These are phyloP conservation scores for Erysimum cheiri DNA, from an alignment of 441 rosid genomes.

Conservation along the genomic window DNA sequence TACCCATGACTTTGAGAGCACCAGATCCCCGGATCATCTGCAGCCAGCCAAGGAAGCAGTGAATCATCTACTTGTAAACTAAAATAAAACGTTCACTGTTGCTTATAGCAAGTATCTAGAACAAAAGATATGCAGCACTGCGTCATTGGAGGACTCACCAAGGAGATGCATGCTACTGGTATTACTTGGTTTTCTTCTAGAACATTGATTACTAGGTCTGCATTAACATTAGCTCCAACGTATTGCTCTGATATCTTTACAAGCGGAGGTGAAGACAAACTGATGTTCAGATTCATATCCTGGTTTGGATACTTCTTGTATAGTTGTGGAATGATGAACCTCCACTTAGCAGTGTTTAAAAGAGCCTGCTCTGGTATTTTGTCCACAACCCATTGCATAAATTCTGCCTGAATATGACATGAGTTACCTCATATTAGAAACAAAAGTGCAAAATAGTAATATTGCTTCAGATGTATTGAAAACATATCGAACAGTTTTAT, in stretches of 20 bases:
- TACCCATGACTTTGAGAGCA: slow-evolving; percentile 66
- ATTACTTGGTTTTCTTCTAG: slow-evolving; percentile 64
- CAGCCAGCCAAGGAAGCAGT: slow-evolving; percentile 3
- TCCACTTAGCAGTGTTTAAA: slow-evolving; percentile 89
- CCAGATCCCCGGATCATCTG: slow-evolving; percentile 78
- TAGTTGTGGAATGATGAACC: slow-evolving; percentile 83
- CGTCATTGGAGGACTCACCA: slow-evolving; percentile 59
- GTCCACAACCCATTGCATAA: slow-evolving; percentile 90
- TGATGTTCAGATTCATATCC: slow-evolving; percentile 78
- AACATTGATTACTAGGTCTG: slow-evolving; percentile 74
- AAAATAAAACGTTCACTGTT: not conserved
- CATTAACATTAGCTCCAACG: slow-evolving; percentile 73
- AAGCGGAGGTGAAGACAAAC: slow-evolving; percentile 80
- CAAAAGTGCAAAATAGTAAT: not conserved
- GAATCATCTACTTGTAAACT: not conserved
- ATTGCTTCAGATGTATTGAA: not conserved
- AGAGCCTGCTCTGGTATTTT: slow-evolving; percentile 84
- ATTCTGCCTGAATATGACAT: slow-evolving; percentile 65
- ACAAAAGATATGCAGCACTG: not conserved
- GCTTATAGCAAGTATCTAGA: slow-evolving; percentile 19
- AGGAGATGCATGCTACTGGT: slow-evolving; percentile 90
- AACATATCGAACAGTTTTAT: slow-evolving; percentile 1
- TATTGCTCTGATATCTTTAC: slow-evolving; percentile 62
- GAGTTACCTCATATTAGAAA: slow-evolving; percentile 35
- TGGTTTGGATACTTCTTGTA: slow-evolving; percentile 87